Conservation (phyloP, 495 filamentous ascomycete genomes). For the Trichocladium uniseriatum region DNA sequence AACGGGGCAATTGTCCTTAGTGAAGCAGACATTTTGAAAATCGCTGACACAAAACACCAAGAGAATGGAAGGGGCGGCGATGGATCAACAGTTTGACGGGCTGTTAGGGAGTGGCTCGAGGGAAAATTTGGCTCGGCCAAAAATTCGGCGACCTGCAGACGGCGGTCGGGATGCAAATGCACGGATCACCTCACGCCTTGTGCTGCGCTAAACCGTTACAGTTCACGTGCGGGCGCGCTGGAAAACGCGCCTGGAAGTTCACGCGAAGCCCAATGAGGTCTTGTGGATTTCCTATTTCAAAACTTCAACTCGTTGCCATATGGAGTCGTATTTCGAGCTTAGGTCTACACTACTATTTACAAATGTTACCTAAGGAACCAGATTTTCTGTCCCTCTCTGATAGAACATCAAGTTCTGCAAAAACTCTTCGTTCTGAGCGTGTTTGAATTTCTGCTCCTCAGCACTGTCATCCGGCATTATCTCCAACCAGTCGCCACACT, state of each 20-base stretch:
- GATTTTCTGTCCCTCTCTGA: too few relatives aligned
- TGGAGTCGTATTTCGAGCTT: too few relatives aligned
- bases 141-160: constrained; percentile 4
- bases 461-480: too few relatives aligned
- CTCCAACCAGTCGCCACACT: too few relatives aligned
- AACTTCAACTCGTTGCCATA: too few relatives aligned
- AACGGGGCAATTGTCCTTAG: constrained; percentile 59
- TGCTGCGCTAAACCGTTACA: not conserved
- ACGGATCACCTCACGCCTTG: constrained; percentile 6
- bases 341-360: too few relatives aligned
- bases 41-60: constrained; percentile 21
- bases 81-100: constrained; percentile 9
- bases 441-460: too few relatives aligned
- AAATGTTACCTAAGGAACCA: too few relatives aligned
- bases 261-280: not conserved
- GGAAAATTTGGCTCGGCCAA: constrained; percentile 19
- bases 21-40: constrained; percentile 53
- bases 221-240: not conserved
- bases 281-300: too few relatives aligned
- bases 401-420: too few relatives aligned
- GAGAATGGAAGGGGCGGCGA: constrained; percentile 23
- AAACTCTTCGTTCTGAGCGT: too few relatives aligned
- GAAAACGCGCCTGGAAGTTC: not conserved
- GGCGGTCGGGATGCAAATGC: not conserved
- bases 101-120: not conserved